phyloP scores from a whole-genome alignment of 208 protist species.

The Trypanosoma congolense region DNA sequence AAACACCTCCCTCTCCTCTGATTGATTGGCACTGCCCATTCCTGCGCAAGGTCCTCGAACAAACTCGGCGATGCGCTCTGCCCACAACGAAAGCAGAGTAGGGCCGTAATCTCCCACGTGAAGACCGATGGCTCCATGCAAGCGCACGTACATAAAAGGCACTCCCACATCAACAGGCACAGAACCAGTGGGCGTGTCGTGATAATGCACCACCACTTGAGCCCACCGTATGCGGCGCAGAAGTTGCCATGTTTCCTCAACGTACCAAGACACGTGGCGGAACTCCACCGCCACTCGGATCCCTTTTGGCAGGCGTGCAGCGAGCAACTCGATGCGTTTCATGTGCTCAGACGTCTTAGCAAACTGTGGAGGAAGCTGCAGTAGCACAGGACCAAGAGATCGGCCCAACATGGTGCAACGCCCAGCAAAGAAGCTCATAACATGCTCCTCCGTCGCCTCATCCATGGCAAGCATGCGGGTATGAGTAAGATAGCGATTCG shows the following conservation, averaged over 20 bases:
- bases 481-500: slow-evolving; percentile 74
- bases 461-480: slow-evolving; percentile 46
- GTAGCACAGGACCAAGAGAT: slow-evolving; percentile 53
- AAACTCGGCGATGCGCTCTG: slow-evolving; percentile 49
- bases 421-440: slow-evolving; percentile 43
- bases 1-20: slow-evolving; percentile 46
- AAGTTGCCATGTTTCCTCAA: slow-evolving; percentile 41
- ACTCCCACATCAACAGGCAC: slow-evolving; percentile 52
- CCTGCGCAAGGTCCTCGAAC: slow-evolving; percentile 6
- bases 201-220: slow-evolving; percentile 60
- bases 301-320: slow-evolving; percentile 30
- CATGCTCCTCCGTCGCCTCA: slow-evolving; percentile 37
- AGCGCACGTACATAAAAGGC: slow-evolving; percentile 62
- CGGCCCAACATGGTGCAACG: slow-evolving; percentile 37
- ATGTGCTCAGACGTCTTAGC: slow-evolving; percentile 29
- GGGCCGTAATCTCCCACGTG: slow-evolving; percentile 70
- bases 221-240: slow-evolving; percentile 52
- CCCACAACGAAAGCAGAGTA: slow-evolving; percentile 44
- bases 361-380: slow-evolving; percentile 74
- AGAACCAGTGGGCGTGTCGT: slow-evolving; percentile 41
- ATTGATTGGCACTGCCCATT: neutral
- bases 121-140: slow-evolving; percentile 50
- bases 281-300: slow-evolving; percentile 76
- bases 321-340: slow-evolving; percentile 33
- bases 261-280: slow-evolving; percentile 52